Evolutionary conservation across 352 stramenopile genomes (phyloP).

Genomic region (Pythium brachiatum): DNA sequence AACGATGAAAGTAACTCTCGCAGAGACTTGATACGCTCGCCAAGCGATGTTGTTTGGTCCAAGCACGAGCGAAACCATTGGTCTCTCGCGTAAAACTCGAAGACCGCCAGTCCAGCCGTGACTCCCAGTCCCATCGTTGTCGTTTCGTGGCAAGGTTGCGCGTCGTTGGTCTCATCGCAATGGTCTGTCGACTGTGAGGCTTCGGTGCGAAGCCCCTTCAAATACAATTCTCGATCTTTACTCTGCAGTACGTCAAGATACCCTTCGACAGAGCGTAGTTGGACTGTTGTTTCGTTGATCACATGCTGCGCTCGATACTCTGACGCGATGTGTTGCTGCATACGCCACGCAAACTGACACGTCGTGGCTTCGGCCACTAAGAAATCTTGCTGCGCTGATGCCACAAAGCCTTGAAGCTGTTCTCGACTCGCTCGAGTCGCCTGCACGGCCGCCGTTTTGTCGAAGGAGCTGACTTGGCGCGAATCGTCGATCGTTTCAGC

Average conservation of each 20-base stretch:
- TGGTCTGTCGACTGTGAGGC: neutral
- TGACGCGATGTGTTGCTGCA: constrained; percentile 31
- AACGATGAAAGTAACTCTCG: constrained; percentile 21
- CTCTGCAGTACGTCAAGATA: constrained; percentile 29
- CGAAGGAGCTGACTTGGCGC: constrained; percentile 7
- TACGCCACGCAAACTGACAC: constrained; percentile 35
- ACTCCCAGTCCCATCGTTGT: constrained; percentile 13
- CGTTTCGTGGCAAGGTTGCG: neutral
- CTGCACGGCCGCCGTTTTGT: neutral
- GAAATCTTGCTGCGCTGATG: constrained; percentile 16
- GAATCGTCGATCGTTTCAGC: neutral
- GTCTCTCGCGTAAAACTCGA: constrained; percentile 31
- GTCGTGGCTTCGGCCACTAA: constrained; percentile 25
- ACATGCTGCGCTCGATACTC: constrained; percentile 20
- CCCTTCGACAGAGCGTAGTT: constrained; percentile 16
- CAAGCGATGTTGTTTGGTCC: constrained; percentile 26
- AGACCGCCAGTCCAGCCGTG: constrained; percentile 14
- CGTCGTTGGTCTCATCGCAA: neutral
- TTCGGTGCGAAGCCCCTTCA: neutral
- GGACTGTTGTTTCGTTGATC: constrained; percentile 10
- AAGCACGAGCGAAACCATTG: constrained; percentile 31
- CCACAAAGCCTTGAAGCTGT: constrained; percentile 11
- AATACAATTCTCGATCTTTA: constrained; percentile 25
- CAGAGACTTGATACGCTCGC: constrained; percentile 22
- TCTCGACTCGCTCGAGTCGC: constrained; percentile 10